Percentiles rank a stretch among this genome's conserved stretches.
phyloP scores from a whole-genome alignment of 225 moss, liverwort and hornwort genomes.

The Bryoerythrophyllum caledonicum region DNA sequence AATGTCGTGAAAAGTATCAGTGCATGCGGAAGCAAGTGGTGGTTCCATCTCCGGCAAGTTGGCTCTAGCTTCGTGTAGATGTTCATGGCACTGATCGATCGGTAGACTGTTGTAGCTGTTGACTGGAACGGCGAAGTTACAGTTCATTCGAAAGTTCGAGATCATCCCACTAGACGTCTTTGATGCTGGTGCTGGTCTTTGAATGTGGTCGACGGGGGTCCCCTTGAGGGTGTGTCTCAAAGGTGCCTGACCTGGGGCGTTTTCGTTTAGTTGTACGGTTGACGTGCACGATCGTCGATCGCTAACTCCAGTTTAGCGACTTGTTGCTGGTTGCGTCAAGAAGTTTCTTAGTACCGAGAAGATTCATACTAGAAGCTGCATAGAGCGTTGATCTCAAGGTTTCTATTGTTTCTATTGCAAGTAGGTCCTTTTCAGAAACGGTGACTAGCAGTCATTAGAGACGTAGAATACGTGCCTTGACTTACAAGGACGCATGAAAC shows the following conservation, averaged over 20 bases:
- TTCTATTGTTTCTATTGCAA: not conserved
- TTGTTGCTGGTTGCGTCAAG: not conserved
- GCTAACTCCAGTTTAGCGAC: not conserved
- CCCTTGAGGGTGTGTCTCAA: not conserved
- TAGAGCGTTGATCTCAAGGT: not conserved
- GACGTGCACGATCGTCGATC: not conserved
- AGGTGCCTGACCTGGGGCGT: not conserved
- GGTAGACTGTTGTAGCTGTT: constrained; percentile 9
- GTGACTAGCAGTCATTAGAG: not conserved
- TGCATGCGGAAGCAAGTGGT: not conserved
- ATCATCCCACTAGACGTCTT: not conserved
- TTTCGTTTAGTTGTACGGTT: not conserved
- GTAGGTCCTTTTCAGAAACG: not conserved
- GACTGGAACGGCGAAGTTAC: not conserved
- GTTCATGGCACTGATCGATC: constrained; percentile 13
- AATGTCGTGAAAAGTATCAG: not conserved
- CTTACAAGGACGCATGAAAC: not conserved
- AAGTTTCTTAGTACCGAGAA: not conserved
- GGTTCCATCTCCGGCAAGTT: not conserved
- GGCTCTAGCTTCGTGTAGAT: not conserved
- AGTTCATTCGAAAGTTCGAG: not conserved
- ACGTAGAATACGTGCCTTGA: not conserved
- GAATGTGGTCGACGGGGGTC: not conserved
- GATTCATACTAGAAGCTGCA: not conserved
- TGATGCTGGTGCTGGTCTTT: not conserved